A percentile compares a stretch with the other conserved stretches of the same genome.
Evolutionary conservation across 1,284 basidiomycete genomes (phyloP).

Genomic region (Volvariella surrecta): DNA sequence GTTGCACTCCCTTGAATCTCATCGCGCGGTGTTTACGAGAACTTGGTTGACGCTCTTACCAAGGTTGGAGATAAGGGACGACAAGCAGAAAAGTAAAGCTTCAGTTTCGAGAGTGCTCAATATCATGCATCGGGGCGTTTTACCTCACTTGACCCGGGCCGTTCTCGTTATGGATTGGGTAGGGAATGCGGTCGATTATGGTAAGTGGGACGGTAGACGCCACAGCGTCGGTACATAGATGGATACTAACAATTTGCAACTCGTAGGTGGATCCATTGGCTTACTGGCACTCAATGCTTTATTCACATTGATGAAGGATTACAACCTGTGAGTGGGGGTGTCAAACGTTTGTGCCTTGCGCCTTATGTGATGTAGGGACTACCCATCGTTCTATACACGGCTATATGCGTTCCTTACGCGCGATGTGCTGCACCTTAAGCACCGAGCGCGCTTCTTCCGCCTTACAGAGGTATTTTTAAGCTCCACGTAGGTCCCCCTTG

Average conservation of each 20-base stretch:
- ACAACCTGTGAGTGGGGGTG: constrained; percentile 87
- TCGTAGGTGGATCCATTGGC: constrained; percentile 77
- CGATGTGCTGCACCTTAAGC: constrained; percentile 85
- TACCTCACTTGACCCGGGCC: constrained; percentile 78
- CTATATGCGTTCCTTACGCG: constrained; percentile 86
- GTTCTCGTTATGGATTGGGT: constrained; percentile 94
- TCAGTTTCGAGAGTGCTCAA: constrained; percentile 59
- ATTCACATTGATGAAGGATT: constrained; percentile 86
- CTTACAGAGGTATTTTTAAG: constrained; percentile 86
- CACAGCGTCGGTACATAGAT: neutral
- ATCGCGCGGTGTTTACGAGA: constrained; percentile 71
- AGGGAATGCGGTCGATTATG: constrained; percentile 78
- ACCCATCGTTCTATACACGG: constrained; percentile 93
- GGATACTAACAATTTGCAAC: neutral
- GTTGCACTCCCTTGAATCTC: constrained; percentile 64
- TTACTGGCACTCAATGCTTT: constrained; percentile 88
- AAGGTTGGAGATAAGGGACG: constrained; percentile 33
- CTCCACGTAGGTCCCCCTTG: constrained; percentile 60
- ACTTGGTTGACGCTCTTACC: constrained; percentile 73
- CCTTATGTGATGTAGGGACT: constrained; percentile 80
- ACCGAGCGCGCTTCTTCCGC: constrained; percentile 93
- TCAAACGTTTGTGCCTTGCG: neutral
- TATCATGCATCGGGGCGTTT: constrained; percentile 76
- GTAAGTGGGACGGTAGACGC: constrained; percentile 27
- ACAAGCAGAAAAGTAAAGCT: constrained; percentile 30